phyloP scores from a whole-genome alignment of 2,329 filamentous ascomycete species.

The Tolypocladium paradoxum region DNA sequence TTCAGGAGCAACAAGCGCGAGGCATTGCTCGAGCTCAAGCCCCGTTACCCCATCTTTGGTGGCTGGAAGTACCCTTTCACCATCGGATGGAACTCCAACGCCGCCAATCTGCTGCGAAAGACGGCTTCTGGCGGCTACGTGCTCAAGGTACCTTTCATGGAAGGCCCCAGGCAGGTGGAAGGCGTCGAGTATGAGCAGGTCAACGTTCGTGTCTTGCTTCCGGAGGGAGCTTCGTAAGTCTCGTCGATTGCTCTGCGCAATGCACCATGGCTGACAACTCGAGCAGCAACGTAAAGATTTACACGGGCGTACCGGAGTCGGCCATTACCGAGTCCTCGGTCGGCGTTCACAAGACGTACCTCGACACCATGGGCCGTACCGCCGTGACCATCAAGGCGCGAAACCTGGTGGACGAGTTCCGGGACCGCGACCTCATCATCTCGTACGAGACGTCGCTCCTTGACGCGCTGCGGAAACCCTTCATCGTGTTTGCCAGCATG shows the following conservation, averaged over 20 bases:
- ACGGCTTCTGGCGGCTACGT: constrained; percentile 61
- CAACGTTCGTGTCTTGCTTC: constrained; percentile 71
- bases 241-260: neutral
- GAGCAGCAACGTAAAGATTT: constrained; percentile 66
- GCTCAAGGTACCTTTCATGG: constrained; percentile 83
- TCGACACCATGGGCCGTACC: constrained; percentile 87
- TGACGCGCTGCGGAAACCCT: constrained; percentile 72
- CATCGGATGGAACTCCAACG: constrained; percentile 87
- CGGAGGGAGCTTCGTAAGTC: constrained; percentile 77
- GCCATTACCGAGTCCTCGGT: constrained; percentile 48
- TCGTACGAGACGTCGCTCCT: constrained; percentile 75
- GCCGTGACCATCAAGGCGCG: constrained; percentile 67
- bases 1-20: constrained; percentile 72
- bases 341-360: constrained; percentile 72
- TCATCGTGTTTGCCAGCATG: constrained; percentile 66
- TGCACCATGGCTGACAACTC: constrained; percentile 19
- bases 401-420: constrained; percentile 84
- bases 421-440: constrained; percentile 73
- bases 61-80: constrained; percentile 98
- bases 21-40: constrained; percentile 80
- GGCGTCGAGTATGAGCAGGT: constrained; percentile 79
- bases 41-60: constrained; percentile 91
- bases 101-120: constrained; percentile 64
- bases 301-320: constrained; percentile 57
- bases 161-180: constrained; percentile 78